Base-by-base conservation (phyloP, 345 rosid genomes). In the Hibiscus mutabilis region DNA sequence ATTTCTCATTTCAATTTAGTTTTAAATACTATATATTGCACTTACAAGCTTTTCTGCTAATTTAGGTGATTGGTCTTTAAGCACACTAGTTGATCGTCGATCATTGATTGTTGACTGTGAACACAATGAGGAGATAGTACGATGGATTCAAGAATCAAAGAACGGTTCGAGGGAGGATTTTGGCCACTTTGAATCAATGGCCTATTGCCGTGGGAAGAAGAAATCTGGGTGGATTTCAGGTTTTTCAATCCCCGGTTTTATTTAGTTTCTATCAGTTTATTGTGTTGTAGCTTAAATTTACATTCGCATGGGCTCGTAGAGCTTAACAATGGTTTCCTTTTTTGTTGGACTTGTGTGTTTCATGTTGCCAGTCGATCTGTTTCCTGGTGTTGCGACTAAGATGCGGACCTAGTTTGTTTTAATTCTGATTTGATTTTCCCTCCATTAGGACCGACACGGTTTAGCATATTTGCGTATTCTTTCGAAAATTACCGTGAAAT, bases 131-230 rank as follows among this genome's bases (percentile, higher is more conserved):
- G 65, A 73, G 77, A 79, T 47, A 63, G 6, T 65, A 47, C 49
- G 53, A 60, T 60, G 71, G 63, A 69, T 75, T 49, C 44, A 27
- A 64, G 56, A 6, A n/a, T 51, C 22, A n/a, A 55, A 55, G 71
- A 73, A n/a, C 35, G 37, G 72, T 47, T 29, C 35, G 73, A 79
- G 80, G 74, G 58, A 63, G 76, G 82, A 74, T 74, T 77, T 72
- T 75, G 80, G 73, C 52, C 19, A 66, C 47, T 79, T 78, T 72
- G 77, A 67, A 78, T 78, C 88, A 78, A 71, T 89, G 91, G 91
- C 87, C 68, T 73, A 71, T 42, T 37, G 46, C 76, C 51, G 73
- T 47, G 72, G 81, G 84, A 79, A 79, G 83, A 78, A 76, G 81
- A 77, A 72, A 79, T 82, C 82, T 79, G 79, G 62, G 58, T 77